Percentiles rank a stretch among this genome's conserved stretches.
phyloP scores from a whole-genome alignment of 2,329 filamentous ascomycete species.

The Fusarium abutilonis region DNA sequence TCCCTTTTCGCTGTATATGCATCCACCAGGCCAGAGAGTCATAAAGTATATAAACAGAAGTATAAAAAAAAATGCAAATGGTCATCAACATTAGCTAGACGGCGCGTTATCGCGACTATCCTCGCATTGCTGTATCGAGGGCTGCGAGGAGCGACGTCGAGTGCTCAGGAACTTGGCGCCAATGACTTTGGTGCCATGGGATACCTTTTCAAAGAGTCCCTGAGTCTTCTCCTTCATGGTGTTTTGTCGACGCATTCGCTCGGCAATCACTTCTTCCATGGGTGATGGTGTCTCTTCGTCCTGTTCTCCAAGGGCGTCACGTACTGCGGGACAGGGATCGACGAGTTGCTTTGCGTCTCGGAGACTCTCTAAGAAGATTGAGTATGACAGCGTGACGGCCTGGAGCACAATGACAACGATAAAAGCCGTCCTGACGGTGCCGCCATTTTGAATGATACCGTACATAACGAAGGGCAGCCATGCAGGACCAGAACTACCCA shows the following conservation, averaged over 20 bases:
- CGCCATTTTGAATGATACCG: conserved; percentile 68
- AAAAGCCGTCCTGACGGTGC: conserved; percentile 71
- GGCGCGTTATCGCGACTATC: conserved; percentile 31
- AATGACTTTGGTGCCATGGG: conserved; percentile 38
- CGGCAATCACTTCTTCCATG: conserved; percentile 24
- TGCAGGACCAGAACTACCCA: conserved; percentile 76
- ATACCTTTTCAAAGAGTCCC: conserved; percentile 42
- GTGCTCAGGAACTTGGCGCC: conserved; percentile 42
- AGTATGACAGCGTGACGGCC: conserved; percentile 58
- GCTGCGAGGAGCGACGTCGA: conserved; percentile 48
- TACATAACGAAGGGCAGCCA: conserved; percentile 80
- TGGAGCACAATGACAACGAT: conserved; percentile 68
- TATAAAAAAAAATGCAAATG: conserved; percentile 11
- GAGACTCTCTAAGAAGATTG: conserved; percentile 60
- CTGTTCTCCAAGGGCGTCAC: conserved; percentile 27
- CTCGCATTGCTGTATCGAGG: conserved; percentile 47
- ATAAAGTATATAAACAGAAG: conserved; percentile 24
- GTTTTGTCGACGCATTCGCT: conserved; percentile 27
- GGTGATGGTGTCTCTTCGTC: conserved; percentile 40
- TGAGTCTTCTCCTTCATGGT: conserved; percentile 33
- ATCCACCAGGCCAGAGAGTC: conserved; percentile 19
- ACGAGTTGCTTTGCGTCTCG: conserved; percentile 59
- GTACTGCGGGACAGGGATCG: conserved; percentile 46
- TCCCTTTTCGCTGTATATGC: conserved; percentile 28
- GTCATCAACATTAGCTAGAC: conserved; percentile 34